Evolutionary conservation across 2,329 filamentous ascomycete species (phyloP), one percentile per base, ranked within the genome.

Genomic region (Verticillium alfalfae): DNA sequence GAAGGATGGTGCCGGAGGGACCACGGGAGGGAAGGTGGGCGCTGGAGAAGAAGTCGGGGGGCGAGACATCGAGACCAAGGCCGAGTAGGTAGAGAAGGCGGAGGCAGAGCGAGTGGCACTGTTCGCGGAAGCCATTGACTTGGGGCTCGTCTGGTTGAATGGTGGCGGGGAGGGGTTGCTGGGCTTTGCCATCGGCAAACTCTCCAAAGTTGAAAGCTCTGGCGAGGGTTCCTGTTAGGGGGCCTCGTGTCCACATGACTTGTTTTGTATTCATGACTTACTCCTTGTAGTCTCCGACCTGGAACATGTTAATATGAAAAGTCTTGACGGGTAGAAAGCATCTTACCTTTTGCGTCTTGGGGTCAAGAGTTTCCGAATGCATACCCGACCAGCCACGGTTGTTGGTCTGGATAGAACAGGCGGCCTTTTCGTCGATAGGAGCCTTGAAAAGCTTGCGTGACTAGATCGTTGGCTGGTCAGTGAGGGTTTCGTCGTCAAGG

Each of bases 131-230:
- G 45, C 79, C 74, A 60, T 79, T 78, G 64, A 97, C 81, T 18
- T 88, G 80, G 7, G 78, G 68, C 69, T 90, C 84, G 64, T 90
- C 80, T 1, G 80, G 67, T 16, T 77, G 71, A 2, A 98, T 80
- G 8, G 85, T 80, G 1, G 79, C 70, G 0, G 94, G 93, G 1
- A 98, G 80, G 9, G 90, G 88, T 73, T 98, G 94, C 64, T 89
- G 87, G 15, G 90, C 84, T 75, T 88, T 87, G 67, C 86, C 83
- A 65, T 86, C 68, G 62, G 79, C 71, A 71, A 95, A 96, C 67
- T 92, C 86, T 66, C 89, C 92, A 70, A 98, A 90, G 78, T 98
- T 99, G 82, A 98, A 94, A 41, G 90, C 92, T 79, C 93, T 95
- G 67, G 26, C 2, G 41, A 34, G 8, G 7, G 58, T 7, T 22